Percentiles rank a stretch among this genome's conserved stretches.
These are phyloP conservation scores for Phaeosphaeria sp. DNA, from an alignment of 2,329 filamentous ascomycete genomes.

Conservation along the genomic window DNA sequence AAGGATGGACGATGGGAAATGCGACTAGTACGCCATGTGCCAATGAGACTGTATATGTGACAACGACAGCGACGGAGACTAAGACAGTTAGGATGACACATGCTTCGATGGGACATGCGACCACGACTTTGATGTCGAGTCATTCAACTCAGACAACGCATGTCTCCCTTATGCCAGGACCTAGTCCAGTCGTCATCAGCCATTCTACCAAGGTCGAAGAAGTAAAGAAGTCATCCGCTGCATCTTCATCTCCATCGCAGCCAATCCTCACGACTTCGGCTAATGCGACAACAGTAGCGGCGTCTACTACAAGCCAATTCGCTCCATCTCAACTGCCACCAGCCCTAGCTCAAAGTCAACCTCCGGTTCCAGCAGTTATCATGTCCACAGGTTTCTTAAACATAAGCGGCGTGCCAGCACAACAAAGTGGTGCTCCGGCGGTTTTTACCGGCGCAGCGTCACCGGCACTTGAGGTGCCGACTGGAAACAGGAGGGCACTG, in stretches of 20 bases:
- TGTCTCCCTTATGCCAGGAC: neutral
- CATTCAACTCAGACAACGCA: neutral
- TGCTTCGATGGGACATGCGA: neutral
- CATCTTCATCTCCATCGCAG: neutral
- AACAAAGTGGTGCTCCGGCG: neutral
- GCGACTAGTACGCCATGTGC: neutral
- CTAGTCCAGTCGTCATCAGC: neutral
- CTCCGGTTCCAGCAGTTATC: neutral
- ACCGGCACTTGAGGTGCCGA: neutral
- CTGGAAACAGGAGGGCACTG: neutral
- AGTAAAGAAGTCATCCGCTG: neutral
- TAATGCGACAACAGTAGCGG: neutral
- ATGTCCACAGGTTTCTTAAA: neutral
- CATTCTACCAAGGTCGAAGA: neutral
- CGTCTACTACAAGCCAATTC: neutral
- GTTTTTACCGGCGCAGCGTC: neutral
- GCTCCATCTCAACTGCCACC: too few species aligned
- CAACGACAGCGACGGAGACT: neutral
- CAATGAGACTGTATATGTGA: neutral
- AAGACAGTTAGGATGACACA: neutral
- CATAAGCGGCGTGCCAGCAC: neutral
- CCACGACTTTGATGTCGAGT: neutral
- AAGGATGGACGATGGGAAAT: neutral
- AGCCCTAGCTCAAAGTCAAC: neutral
- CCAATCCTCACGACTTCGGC: neutral